These are phyloP conservation scores for Candida morakotiae DNA, from an alignment of 805 yeast species.

Conservation along the genomic window DNA sequence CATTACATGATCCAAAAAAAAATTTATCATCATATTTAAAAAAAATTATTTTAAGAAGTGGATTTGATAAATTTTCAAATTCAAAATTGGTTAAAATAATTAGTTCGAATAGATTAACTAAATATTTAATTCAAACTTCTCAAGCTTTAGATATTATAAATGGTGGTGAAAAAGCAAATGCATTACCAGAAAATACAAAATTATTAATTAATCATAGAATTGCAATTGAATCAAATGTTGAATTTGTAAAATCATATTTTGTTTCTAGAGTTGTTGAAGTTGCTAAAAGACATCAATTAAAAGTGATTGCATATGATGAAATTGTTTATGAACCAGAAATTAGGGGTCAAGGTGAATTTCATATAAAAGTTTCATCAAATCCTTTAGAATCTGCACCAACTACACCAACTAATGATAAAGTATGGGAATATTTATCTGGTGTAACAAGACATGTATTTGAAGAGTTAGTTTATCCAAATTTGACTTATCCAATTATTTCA, in stretches of 20 bases:
- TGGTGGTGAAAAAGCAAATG: constrained; percentile 41
- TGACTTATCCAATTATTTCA: constrained; percentile 34
- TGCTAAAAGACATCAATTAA: constrained; percentile 24
- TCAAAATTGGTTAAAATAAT: constrained; percentile 22
- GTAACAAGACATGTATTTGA: constrained; percentile 44
- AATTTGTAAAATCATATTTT: constrained; percentile 19
- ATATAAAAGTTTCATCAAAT: constrained; percentile 9
- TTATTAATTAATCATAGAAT: constrained; percentile 34
- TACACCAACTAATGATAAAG: constrained; percentile 35
- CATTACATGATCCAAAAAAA: constrained; percentile 39
- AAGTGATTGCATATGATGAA: constrained; percentile 32
- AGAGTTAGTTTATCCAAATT: constrained; percentile 35
- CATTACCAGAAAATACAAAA: constrained; percentile 34
- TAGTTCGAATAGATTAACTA: constrained; percentile 15
- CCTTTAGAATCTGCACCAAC: constrained; percentile 42
- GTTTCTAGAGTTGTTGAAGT: constrained; percentile 19
- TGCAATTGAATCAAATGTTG: constrained; percentile 26
- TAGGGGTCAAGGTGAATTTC: constrained; percentile 12
- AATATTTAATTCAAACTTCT: constrained; percentile 31
- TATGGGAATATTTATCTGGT: constrained; percentile 42
- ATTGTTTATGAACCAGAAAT: constrained; percentile 14
- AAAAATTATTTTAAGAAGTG: constrained; percentile 33
- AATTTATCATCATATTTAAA: constrained; percentile 19
- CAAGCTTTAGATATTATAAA: constrained; percentile 33
- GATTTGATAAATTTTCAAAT: constrained; percentile 30